Evolutionary conservation across 306 rosid species (phyloP), one percentile per base, ranked within the genome.

Genomic region (Neltuma alba): DNA sequence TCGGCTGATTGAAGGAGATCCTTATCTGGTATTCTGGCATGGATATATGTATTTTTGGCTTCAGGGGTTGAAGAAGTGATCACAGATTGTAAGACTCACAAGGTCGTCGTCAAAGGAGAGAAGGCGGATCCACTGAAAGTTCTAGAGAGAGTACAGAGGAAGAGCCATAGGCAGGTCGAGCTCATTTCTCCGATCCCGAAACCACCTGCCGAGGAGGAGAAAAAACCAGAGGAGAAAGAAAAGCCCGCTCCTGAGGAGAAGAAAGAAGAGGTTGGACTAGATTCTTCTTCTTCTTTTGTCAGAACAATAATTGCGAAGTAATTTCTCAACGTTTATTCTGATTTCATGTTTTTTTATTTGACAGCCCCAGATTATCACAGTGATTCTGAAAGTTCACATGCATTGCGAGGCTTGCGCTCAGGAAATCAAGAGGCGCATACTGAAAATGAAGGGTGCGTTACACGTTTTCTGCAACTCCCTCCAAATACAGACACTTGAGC

Each of bases 331-430:
- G 11, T n/a, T 67, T 10, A 4, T 34, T 64, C 10, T 18, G 18
- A 3, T 67, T 83, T 50, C 25, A 48, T 11, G 18, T 62, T 63
- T 63, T 13, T 31, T 33, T 7, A 60, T 28, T 64, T 0, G 2
- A 50, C 90, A 88, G 93, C 82, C 86, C 38, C 89, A 75, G 83
- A 65, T 89, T 62, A 67, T 86, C 28, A 83, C 83, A 0, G 91
- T 83, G 54, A 82, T 89, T 54, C 91, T 94, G 21, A 88, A 84
- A 83, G 91, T 89, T 65, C 92, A 91, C 92, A 94, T 94, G 97
- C 99, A 94, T 75, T 94, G 99, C 25, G 95, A 94, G 30, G 97
- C 94, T 54, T 94, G 99, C 72, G 89, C 97, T 0, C 91, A 85
- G 60, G 97, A 85, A 87, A 91, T 94, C 63, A 84, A 89, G 83